Evolutionary conservation across 768 basidiomycete genomes (phyloP).

Genomic region (Krasilnikovozyma curviuscula): DNA sequence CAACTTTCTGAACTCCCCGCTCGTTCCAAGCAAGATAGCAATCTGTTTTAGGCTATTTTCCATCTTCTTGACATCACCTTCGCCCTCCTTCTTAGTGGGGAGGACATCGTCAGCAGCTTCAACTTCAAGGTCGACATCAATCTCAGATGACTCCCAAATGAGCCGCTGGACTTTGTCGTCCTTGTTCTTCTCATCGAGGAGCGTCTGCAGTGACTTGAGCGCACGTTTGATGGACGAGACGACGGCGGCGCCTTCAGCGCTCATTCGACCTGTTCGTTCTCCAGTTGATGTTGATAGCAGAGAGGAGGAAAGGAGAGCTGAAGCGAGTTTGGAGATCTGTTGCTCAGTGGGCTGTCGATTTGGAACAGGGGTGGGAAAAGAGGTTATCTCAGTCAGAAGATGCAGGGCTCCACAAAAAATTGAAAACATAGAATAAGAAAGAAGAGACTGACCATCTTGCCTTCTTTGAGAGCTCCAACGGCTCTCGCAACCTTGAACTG

Average conservation of each 20-base stretch:
- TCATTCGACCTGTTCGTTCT: conserved; percentile 22
- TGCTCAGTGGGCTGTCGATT: no score
- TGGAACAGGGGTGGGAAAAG: no score
- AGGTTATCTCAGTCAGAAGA: no score
- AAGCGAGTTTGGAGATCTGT: no score
- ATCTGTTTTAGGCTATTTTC: no score
- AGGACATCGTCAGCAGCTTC: neutral
- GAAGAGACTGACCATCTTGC: no score
- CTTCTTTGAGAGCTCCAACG: no score
- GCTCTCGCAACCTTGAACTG: no score
- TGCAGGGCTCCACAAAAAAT: no score
- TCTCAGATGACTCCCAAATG: conserved; percentile 15
- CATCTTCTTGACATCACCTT: conserved; percentile 25
- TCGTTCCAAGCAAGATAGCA: no score
- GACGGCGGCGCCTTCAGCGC: conserved; percentile 23
- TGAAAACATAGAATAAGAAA: no score
- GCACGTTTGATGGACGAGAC: conserved; percentile 23
- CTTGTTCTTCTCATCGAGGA: conserved; percentile 28
- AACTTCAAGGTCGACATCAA: neutral
- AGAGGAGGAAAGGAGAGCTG: conserved; percentile 7
- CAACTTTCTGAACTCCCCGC: conserved; percentile 16
- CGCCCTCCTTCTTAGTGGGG: conserved; percentile 23
- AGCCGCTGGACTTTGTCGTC: conserved; percentile 24
- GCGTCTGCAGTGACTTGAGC: conserved; percentile 18
- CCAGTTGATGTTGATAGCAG: conserved; percentile 1